Evolutionary conservation across 371 early-diverging fungal species (phyloP).

Genomic region (Mucor irregularis): DNA sequence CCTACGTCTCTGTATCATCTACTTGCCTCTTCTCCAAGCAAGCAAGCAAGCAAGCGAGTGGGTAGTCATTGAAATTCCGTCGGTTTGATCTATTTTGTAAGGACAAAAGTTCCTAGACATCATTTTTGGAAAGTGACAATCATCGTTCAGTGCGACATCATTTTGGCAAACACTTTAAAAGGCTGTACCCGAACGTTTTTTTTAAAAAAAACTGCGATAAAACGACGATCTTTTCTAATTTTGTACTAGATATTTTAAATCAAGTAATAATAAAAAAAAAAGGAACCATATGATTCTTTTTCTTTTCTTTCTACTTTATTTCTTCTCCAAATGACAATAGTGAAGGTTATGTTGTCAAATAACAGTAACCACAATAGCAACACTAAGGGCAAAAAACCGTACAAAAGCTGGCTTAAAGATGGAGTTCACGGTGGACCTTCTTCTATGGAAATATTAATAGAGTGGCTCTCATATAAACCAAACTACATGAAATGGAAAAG

Average conservation of each 20-base stretch:
- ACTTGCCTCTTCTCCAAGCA: too few relatives aligned
- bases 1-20: too few relatives aligned
- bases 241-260: neutral
- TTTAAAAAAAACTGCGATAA: neutral
- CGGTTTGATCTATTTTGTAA: too few relatives aligned
- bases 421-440: constrained; percentile 40
- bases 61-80: too few relatives aligned
- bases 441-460: constrained; percentile 38
- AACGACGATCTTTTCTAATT: neutral
- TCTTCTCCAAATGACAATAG: too few relatives aligned
- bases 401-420: constrained; percentile 44
- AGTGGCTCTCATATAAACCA: constrained; percentile 33
- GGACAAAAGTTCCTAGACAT: too few relatives aligned
- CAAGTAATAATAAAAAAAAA: neutral
- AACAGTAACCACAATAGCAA: neutral
- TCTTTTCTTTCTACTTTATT: neutral
- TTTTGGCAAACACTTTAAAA: neutral
- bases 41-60: too few relatives aligned
- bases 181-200: neutral
- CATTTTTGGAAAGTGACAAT: too few relatives aligned
- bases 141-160: too few relatives aligned
- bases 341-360: too few relatives aligned
- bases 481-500: constrained; percentile 38
- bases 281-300: neutral
- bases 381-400: constrained; percentile 35